Conservation (phyloP, 2,329 filamentous ascomycete species). For the Calonectria pseudoreteaudii region DNA sequence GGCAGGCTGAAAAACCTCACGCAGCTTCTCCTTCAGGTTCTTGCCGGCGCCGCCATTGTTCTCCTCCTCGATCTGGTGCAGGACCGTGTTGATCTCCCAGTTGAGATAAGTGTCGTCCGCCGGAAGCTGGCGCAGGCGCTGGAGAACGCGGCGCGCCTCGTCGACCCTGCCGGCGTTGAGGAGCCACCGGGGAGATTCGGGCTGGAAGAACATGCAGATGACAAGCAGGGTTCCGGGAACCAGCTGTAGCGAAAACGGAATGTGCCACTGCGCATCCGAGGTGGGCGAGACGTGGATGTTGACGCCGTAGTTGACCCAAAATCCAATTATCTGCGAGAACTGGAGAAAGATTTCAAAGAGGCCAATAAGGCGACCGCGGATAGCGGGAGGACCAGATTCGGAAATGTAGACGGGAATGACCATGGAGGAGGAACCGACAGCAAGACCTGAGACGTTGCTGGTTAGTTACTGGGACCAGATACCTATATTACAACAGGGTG, state of each 20-base stretch:
- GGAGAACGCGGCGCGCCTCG: slow-evolving; percentile 21
- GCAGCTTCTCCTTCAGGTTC: slow-evolving; percentile 16
- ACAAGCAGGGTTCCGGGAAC: slow-evolving; percentile 37
- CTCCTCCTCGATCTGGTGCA: slow-evolving; percentile 26
- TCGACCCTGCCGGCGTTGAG: slow-evolving; percentile 11
- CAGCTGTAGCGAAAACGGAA: slow-evolving; percentile 49
- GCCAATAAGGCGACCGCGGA: slow-evolving; percentile 63
- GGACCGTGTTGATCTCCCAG: slow-evolving; percentile 24
- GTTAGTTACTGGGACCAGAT: too few relatives aligned
- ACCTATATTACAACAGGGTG: too few relatives aligned
- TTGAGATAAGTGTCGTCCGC: slow-evolving; percentile 24
- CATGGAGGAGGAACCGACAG: slow-evolving; percentile 62
- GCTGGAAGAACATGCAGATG: slow-evolving; percentile 45
- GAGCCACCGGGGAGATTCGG: slow-evolving; percentile 50
- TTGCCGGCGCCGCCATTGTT: slow-evolving; percentile 10
- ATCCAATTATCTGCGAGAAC: slow-evolving; percentile 61
- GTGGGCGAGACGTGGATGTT: slow-evolving; percentile 30
- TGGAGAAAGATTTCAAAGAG: slow-evolving; percentile 64
- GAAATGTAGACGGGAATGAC: slow-evolving; percentile 69
- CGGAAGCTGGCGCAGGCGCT: slow-evolving; percentile 25
- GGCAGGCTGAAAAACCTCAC: slow-evolving; percentile 19
- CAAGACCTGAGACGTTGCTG: slow-evolving; percentile 45
- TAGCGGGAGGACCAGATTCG: slow-evolving; percentile 66
- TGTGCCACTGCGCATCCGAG: slow-evolving; percentile 51
- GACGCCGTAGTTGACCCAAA: slow-evolving; percentile 47